These are phyloP conservation scores for Wickerhamiella occidentalis DNA, from an alignment of 805 yeast genomes.

Conservation along the genomic window DNA sequence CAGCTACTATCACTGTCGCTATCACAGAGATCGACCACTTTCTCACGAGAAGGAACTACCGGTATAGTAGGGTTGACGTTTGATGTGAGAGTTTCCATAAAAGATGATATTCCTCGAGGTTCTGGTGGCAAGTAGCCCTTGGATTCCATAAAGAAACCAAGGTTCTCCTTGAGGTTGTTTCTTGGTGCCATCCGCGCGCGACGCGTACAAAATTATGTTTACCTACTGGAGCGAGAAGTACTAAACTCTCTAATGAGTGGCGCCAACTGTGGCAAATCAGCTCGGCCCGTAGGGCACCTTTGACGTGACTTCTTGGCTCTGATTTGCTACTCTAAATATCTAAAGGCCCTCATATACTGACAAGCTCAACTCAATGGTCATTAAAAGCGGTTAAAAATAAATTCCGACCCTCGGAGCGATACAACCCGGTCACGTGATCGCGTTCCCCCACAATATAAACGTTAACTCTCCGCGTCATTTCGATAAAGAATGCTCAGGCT, in stretches of 20 bases:
- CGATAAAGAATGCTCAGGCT: background rate
- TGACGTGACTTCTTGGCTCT: no score
- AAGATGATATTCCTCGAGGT: background rate
- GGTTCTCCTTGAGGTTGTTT: background rate
- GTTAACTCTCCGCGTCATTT: background rate
- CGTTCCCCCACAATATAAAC: conserved; percentile 4
- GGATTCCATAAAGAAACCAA: background rate
- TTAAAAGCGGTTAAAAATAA: no score
- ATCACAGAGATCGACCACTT: background rate
- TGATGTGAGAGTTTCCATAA: background rate
- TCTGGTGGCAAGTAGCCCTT: background rate
- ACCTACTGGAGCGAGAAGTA: background rate
- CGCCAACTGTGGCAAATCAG: background rate
- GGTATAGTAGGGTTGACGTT: background rate
- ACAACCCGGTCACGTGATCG: conserved; percentile 11
- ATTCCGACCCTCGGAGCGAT: conserved; percentile 1
- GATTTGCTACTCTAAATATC: no score
- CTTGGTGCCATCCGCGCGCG: conserved; percentile 6
- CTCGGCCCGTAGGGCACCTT: no score
- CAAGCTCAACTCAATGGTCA: no score
- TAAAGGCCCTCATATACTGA: no score
- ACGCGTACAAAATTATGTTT: conserved; percentile 2
- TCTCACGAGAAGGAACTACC: background rate
- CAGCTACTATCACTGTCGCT: background rate
- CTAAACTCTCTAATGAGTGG: background rate